Base-by-base conservation (phyloP, 192 early-diverging fungal genomes). In the Dissophora globulifera region DNA sequence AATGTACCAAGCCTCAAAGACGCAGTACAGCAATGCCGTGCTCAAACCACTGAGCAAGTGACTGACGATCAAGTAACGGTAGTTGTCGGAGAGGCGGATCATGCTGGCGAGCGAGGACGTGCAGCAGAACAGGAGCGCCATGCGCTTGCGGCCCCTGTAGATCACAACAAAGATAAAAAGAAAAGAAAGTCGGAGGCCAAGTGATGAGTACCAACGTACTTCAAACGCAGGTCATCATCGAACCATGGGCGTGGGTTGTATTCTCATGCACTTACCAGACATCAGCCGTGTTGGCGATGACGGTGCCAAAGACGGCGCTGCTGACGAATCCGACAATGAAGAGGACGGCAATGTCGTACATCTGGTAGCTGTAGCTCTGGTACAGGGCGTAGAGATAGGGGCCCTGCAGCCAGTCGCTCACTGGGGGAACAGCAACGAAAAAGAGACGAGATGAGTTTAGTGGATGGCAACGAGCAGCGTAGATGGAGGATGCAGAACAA, bases 301-400 rank as follows among this genome's bases (percentile, higher is more conserved):
- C 56, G 2, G 89, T 92, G 30, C 91, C 91, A 82, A 89, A 85
- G 43, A 93, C 64, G 9, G 90, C 91, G 35, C 88, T 82, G 11
- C 86, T 86, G 29, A 90, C 62, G 63, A 93, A 93, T 19, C 92
- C 92, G 12, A 84, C 85, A 22, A 93, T 82, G 65, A 91, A 93
- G 35, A 93, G 66, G 27, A 87, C 65, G 9, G 87, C 91, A 61
- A 93, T 93, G 3, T 85, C 65, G 23, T 69, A 67, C 43, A 91
- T 80, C 1, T 64, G 49, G 64, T 85, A 88, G 23, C 82, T 82
- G 57, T 91, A 87, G 1, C 62, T 79, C 43, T 82, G 71, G 58
- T 93, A 93, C 43, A 93, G 53, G 19, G 84, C 82, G 58, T 91
- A 93, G 12, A 87, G 55, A 58, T 92, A 90, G 7, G 91, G 85